Conservation (phyloP, 2,329 filamentous ascomycete genomes). For the Zalaria sp. region DNA sequence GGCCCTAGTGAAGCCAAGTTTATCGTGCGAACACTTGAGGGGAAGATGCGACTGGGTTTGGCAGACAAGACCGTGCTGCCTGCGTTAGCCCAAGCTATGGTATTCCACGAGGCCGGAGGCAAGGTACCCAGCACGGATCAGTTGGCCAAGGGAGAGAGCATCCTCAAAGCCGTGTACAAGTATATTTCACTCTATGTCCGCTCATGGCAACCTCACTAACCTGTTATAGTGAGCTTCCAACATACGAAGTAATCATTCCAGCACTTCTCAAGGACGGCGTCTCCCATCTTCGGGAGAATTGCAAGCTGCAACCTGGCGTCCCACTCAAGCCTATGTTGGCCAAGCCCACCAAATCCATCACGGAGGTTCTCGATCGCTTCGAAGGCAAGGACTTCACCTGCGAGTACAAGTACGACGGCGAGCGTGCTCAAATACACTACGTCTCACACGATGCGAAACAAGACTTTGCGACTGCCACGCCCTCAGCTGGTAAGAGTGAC, state of each 20-base stretch:
- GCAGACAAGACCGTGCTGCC: conserved; percentile 89
- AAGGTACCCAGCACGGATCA: conserved; percentile 60
- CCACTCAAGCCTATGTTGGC: conserved; percentile 97
- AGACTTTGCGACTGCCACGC: conserved; percentile 44
- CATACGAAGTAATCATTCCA: conserved; percentile 89
- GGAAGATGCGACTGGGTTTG: conserved; percentile 80
- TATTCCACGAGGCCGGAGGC: conserved; percentile 63
- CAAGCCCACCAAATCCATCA: conserved; percentile 96
- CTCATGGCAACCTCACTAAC: background rate
- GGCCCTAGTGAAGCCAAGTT: conserved; percentile 92
- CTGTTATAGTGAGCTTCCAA: conserved; percentile 68
- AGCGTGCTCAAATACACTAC: conserved; percentile 97
- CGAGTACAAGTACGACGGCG: conserved; percentile 98
- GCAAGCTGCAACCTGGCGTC: conserved; percentile 85
- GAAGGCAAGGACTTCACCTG: conserved; percentile 93
- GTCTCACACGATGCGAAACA: conserved; percentile 67
- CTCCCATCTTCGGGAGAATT: conserved; percentile 64
- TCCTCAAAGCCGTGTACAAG: conserved; percentile 85
- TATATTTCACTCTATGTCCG: conserved; percentile 22
- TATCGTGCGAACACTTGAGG: conserved; percentile 83
- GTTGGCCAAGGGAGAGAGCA: conserved; percentile 68
- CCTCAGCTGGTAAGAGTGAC: conserved; percentile 50
- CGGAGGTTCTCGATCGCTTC: conserved; percentile 91
- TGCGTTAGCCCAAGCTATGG: conserved; percentile 75
- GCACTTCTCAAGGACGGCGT: conserved; percentile 80